These are phyloP conservation scores for Delonix regia DNA, from an alignment of 306 rosid species.

Conservation along the genomic window DNA sequence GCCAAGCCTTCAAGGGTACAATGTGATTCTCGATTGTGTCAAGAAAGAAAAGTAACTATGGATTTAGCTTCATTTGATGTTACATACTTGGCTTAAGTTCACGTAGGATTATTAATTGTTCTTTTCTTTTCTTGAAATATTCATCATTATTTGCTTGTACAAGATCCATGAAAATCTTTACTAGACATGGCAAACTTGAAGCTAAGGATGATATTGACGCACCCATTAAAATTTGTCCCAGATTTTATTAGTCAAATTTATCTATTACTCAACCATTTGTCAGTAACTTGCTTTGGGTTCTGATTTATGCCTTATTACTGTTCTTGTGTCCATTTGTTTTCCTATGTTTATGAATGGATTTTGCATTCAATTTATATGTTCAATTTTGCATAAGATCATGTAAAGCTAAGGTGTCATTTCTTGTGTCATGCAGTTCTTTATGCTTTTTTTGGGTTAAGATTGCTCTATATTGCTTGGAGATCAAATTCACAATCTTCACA, in stretches of 20 bases:
- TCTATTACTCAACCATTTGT: background rate
- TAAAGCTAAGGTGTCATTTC: background rate
- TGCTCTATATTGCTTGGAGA: constrained; percentile 6
- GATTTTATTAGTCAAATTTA: background rate
- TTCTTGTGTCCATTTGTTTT: background rate
- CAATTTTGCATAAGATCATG: background rate
- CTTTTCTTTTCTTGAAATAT: no score
- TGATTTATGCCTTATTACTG: background rate
- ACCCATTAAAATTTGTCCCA: background rate
- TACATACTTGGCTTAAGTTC: background rate
- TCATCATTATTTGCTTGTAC: background rate
- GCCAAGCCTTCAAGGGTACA: constrained; percentile 14
- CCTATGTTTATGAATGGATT: background rate
- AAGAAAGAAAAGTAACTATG: background rate
- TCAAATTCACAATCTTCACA: background rate
- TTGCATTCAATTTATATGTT: background rate
- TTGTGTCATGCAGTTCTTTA: background rate
- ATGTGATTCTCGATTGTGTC: background rate
- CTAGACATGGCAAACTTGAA: background rate
- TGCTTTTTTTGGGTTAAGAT: constrained; percentile 1
- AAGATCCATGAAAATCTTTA: background rate
- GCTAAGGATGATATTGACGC: background rate
- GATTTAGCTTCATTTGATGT: constrained; percentile 17
- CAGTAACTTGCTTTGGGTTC: background rate
- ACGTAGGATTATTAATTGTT: background rate